These are phyloP conservation scores for Bremia lactucae DNA, from an alignment of 352 stramenopile genomes.

Conservation along the genomic window DNA sequence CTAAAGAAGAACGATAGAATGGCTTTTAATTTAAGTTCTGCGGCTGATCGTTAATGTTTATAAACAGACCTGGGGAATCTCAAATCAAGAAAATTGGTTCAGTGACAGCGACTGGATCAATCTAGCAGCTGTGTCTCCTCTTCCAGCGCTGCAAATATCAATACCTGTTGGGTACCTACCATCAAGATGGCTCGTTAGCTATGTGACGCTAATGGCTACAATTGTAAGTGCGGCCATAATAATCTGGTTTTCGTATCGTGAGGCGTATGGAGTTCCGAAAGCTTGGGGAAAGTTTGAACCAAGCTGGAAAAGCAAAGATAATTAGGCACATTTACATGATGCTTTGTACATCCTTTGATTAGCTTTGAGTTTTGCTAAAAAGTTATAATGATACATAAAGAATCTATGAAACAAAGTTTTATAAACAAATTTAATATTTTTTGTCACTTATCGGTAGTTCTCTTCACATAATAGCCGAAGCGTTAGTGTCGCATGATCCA, in stretches of 20 bases:
- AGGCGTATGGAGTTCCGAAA: conserved; percentile 4
- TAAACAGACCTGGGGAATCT: conserved; percentile 9
- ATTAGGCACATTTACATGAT: no score
- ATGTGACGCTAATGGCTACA: conserved; percentile 31
- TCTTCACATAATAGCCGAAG: conserved; percentile 38
- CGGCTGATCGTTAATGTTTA: conserved; percentile 3
- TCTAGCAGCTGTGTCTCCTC: conserved; percentile 12
- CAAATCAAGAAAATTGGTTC: background rate
- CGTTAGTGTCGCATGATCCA: conserved; percentile 65
- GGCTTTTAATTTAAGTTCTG: background rate
- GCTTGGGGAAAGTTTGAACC: background rate
- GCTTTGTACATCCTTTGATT: no score
- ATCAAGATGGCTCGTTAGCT: conserved; percentile 29
- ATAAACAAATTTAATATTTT: no score
- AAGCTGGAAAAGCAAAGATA: conserved; percentile 25
- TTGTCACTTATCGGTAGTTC: conserved; percentile 15
- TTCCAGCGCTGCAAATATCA: conserved; percentile 13
- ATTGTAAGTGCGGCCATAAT: conserved; percentile 28
- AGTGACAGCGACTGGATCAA: conserved; percentile 15
- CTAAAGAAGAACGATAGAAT: background rate
- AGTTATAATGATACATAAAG: no score
- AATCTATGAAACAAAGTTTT: no score
- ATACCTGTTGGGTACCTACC: conserved; percentile 39
- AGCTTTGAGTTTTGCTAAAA: no score
- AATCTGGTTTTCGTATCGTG: conserved; percentile 19